Percentiles rank a stretch among this genome's conserved stretches.
Evolutionary conservation across 192 early-diverging fungal genomes (phyloP).

Genomic region (Backusella circina): DNA sequence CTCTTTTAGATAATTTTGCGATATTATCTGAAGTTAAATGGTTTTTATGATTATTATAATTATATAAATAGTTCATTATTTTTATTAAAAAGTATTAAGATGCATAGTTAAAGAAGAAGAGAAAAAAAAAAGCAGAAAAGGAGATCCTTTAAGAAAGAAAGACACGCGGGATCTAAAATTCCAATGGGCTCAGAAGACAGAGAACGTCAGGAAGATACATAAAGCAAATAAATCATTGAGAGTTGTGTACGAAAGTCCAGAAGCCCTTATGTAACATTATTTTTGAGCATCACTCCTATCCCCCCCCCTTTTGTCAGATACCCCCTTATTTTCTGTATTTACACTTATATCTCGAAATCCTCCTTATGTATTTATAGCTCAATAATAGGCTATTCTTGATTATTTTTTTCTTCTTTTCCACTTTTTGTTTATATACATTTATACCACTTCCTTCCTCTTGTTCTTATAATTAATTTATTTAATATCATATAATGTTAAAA

Average conservation of each 20-base stretch:
- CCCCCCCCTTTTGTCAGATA: neutral
- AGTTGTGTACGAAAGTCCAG: neutral
- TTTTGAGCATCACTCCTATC: neutral
- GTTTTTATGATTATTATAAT: neutral
- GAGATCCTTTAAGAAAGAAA: neutral
- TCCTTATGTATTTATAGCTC: neutral
- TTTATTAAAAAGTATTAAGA: neutral
- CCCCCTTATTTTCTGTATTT: neutral
- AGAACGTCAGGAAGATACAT: conserved; percentile 19
- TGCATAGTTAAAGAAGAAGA: neutral
- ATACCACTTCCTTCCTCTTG: neutral
- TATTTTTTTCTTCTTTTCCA: neutral
- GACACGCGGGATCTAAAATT: conserved; percentile 9
- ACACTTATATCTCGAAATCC: neutral
- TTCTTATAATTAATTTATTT: neutral
- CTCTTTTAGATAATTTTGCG: neutral
- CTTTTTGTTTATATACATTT: neutral
- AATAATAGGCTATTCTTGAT: neutral
- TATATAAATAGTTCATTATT: neutral
- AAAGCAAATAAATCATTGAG: neutral
- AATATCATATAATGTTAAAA: neutral
- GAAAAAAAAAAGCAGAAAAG: neutral
- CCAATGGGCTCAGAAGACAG: neutral
- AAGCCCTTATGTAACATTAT: neutral
- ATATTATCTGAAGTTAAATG: neutral